A percentile compares a stretch with the other conserved stretches of the same genome.
Evolutionary conservation across 192 early-diverging fungal species (phyloP).

Genomic region (Backusella luteola): DNA sequence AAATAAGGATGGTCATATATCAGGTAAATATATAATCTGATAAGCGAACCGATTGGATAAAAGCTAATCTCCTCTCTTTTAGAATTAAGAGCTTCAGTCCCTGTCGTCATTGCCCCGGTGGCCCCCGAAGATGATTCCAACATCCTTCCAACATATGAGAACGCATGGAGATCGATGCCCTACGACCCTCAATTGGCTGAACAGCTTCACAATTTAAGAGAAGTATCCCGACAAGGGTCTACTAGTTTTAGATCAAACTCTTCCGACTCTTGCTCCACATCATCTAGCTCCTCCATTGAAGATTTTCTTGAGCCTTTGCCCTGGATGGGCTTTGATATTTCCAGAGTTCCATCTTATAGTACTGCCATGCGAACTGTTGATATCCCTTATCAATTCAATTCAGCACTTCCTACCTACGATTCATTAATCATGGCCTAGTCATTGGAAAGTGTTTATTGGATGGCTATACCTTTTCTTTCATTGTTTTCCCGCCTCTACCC

Average conservation of each 20-base stretch:
- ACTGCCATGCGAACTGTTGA: slow-evolving; percentile 21
- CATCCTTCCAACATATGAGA: slow-evolving; percentile 29
- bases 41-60: neutral
- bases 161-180: slow-evolving; percentile 5
- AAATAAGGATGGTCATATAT: slow-evolving; percentile 39
- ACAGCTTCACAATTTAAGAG: neutral
- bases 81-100: slow-evolving; percentile 34
- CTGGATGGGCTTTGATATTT: slow-evolving; percentile 23
- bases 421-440: neutral
- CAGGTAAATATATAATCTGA: slow-evolving; percentile 17
- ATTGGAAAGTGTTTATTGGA: neutral
- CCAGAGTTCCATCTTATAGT: slow-evolving; percentile 30
- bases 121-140: slow-evolving; percentile 17
- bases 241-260: neutral
- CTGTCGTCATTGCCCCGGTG: slow-evolving; percentile 31
- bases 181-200: slow-evolving; percentile 8
- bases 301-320: neutral
- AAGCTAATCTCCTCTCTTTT: neutral
- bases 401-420: slow-evolving; percentile 26
- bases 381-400: slow-evolving; percentile 4
- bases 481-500: neutral
- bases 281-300: neutral
- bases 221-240: neutral
- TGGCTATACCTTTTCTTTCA: neutral
- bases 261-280: slow-evolving; percentile 2